phyloP scores from a whole-genome alignment of 768 basidiomycete species.

The Favolaschia claudopus region DNA sequence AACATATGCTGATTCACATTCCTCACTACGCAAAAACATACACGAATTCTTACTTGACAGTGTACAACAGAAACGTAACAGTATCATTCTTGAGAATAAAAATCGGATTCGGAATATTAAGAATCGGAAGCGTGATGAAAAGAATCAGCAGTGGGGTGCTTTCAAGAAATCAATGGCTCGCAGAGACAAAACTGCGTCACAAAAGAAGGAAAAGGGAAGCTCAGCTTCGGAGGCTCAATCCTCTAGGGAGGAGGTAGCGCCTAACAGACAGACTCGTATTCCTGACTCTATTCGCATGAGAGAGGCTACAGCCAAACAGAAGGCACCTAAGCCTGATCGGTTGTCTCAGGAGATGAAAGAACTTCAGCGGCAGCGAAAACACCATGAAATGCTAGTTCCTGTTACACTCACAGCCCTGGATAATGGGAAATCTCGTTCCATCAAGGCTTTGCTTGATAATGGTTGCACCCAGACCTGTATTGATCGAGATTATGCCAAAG shows the following conservation, averaged over 20 bases:
- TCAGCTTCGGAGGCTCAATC: neutral
- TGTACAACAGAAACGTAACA: neutral
- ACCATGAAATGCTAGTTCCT: neutral
- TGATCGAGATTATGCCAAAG: constrained; percentile 5
- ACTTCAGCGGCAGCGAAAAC: neutral
- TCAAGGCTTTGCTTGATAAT: constrained; percentile 4
- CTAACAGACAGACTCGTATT: neutral
- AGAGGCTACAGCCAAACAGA: neutral
- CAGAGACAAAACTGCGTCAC: no score
- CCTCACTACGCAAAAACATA: no score
- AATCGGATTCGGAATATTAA: neutral
- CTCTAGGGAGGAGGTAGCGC: neutral
- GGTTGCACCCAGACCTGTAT: constrained; percentile 10
- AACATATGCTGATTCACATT: no score
- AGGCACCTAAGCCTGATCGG: neutral
- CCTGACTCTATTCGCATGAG: neutral
- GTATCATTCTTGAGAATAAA: neutral
- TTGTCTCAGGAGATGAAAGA: neutral
- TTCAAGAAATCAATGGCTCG: neutral
- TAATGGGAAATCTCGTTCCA: neutral
- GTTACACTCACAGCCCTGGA: neutral
- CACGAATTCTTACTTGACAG: neutral
- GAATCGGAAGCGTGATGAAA: neutral
- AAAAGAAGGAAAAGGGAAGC: neutral
- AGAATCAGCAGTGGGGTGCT: neutral